Evolutionary conservation across 106 monocot genomes (phyloP).

Genomic region (Agapanthus africanus): DNA sequence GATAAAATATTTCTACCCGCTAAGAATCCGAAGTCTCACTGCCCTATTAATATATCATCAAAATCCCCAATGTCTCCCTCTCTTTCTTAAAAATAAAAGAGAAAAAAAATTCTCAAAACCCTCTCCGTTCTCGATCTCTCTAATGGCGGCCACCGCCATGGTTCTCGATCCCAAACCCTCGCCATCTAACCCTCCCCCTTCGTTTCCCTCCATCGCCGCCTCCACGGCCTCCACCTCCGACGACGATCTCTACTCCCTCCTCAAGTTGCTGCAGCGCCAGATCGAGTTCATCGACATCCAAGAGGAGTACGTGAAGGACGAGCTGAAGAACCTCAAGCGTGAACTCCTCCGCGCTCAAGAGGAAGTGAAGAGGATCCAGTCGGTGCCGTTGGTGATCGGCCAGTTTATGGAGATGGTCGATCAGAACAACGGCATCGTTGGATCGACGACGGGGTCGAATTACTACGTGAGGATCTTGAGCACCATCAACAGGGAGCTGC

Average conservation of each 20-base stretch:
- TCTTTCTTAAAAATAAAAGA: too few species aligned
- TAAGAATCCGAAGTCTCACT: too few species aligned
- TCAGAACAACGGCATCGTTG: conserved; percentile 91
- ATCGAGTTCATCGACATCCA: conserved; percentile 93
- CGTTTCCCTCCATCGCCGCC: conserved; percentile 24
- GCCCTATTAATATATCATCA: too few species aligned
- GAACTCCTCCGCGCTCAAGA: conserved; percentile 94
- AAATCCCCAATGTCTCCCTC: too few species aligned
- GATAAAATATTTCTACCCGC: too few species aligned
- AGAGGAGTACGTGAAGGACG: conserved; percentile 94
- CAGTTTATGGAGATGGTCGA: conserved; percentile 99
- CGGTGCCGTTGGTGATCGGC: conserved; percentile 89
- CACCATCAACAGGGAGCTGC: conserved; percentile 84
- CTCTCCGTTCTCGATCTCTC: too few species aligned
- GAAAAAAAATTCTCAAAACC: too few species aligned
- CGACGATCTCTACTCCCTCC: conserved; percentile 52
- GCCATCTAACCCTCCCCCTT: conserved; percentile 8
- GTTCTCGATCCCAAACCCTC: conserved; percentile 40
- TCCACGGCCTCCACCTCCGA: conserved; percentile 18
- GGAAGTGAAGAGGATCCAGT: conserved; percentile 97
- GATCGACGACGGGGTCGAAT: conserved; percentile 90
- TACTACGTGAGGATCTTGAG: conserved; percentile 93
- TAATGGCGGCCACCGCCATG: conserved; percentile 52
- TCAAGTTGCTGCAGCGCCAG: conserved; percentile 76
- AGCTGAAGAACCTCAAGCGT: conserved; percentile 97